These are phyloP conservation scores for Neodidymelliopsis sp. DNA, from an alignment of 2,329 filamentous ascomycete species.

Conservation along the genomic window DNA sequence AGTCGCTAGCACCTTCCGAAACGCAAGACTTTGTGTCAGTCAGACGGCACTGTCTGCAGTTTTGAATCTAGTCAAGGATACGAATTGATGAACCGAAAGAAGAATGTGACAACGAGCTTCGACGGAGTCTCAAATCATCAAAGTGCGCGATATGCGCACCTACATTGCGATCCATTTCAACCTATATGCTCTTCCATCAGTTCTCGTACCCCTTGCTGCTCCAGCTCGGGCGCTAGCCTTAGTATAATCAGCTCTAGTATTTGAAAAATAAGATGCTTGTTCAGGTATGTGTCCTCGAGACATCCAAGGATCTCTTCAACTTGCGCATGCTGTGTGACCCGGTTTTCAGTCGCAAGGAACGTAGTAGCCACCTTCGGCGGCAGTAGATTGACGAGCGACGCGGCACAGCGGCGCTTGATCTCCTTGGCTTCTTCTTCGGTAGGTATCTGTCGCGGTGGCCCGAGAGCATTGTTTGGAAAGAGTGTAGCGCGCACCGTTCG, in stretches of 20 bases:
- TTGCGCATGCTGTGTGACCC: conserved; percentile 67
- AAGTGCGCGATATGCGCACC: not conserved
- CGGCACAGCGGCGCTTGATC: conserved; percentile 73
- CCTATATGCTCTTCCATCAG: conserved; percentile 75
- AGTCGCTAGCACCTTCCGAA: not conserved
- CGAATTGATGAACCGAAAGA: not conserved
- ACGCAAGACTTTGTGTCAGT: not conserved
- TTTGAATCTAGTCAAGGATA: not conserved
- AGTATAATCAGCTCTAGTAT: conserved; percentile 84
- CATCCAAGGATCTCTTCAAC: conserved; percentile 70
- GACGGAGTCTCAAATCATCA: too few relatives aligned
- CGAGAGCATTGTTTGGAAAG: conserved; percentile 84
- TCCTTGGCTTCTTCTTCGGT: conserved; percentile 66
- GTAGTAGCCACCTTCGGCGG: conserved; percentile 52
- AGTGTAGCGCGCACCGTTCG: conserved; percentile 76
- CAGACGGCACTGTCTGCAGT: not conserved
- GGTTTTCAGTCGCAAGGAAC: conserved; percentile 39
- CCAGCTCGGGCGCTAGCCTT: conserved; percentile 83
- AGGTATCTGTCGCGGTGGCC: conserved; percentile 67
- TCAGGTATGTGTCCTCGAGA: conserved; percentile 84
- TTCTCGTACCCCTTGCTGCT: conserved; percentile 73
- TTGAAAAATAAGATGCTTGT: conserved; percentile 87
- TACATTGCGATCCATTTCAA: conserved; percentile 23
- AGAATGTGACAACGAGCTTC: too few relatives aligned
- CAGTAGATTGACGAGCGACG: conserved; percentile 59